phyloP scores from a whole-genome alignment of 2,329 filamentous ascomycete genomes.

The Epicoccum nigrum region DNA sequence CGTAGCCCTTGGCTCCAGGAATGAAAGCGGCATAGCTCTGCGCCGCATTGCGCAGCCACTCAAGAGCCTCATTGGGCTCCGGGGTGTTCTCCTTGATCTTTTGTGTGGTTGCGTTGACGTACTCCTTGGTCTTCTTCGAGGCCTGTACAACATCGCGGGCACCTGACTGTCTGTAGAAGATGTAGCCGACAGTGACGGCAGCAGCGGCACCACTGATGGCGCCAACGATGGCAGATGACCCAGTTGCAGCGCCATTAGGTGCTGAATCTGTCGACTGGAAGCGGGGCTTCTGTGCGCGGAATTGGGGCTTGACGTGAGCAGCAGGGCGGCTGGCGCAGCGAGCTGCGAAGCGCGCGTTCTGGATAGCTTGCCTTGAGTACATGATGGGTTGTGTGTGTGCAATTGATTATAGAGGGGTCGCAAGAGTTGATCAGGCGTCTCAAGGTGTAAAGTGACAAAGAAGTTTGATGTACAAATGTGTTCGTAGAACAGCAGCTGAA shows the following conservation, averaged over 20 bases:
- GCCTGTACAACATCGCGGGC: conserved; percentile 56
- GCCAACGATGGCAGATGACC: conserved; percentile 53
- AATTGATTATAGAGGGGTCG: conserved; percentile 10
- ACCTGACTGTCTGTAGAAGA: conserved; percentile 62
- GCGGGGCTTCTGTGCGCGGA: conserved; percentile 38
- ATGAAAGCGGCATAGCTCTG: conserved; percentile 74
- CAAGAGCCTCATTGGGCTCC: conserved; percentile 69
- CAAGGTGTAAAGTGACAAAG: conserved; percentile 3
- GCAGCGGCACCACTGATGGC: conserved; percentile 58
- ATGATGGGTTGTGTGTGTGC: conserved; percentile 23
- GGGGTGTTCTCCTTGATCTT: conserved; percentile 68
- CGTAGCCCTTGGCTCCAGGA: conserved; percentile 71
- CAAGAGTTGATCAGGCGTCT: neutral
- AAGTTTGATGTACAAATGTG: conserved; percentile 5
- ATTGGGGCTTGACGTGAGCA: conserved; percentile 31
- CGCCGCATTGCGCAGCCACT: conserved; percentile 69
- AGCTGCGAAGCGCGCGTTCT: conserved; percentile 39
- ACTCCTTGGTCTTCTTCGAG: conserved; percentile 62
- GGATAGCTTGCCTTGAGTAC: conserved; percentile 43
- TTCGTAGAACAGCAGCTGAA: neutral
- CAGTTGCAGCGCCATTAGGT: conserved; percentile 30
- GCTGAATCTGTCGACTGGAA: conserved; percentile 43
- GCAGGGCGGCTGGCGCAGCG: conserved; percentile 38
- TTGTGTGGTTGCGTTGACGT: conserved; percentile 65
- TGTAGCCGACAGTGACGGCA: conserved; percentile 56